Conservation (phyloP, 768 basidiomycete genomes). For the Harrya chromipes region DNA sequence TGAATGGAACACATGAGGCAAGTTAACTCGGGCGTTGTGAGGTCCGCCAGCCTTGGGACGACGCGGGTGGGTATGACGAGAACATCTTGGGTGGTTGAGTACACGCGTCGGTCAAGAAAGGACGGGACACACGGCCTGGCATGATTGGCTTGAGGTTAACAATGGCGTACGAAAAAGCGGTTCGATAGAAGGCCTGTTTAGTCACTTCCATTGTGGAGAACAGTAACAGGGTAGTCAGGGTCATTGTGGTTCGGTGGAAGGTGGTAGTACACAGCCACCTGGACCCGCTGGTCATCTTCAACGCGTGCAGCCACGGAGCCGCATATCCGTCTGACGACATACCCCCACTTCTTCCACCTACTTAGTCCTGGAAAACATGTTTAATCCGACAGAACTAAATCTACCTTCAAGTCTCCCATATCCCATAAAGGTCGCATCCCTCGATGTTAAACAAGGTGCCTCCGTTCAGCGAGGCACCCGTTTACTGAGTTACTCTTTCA, state of each 20-base stretch:
- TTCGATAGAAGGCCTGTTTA: constrained; percentile 69
- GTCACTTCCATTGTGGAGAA: constrained; percentile 83
- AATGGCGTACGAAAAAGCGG: constrained; percentile 72
- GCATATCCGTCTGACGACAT: constrained; percentile 12
- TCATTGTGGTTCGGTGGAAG: background rate
- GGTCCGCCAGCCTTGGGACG: constrained; percentile 55
- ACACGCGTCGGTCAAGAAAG: too few species aligned
- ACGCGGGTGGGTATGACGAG: constrained; percentile 56
- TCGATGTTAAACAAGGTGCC: constrained; percentile 48
- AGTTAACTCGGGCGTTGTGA: constrained; percentile 62
- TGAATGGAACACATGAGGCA: constrained; percentile 82
- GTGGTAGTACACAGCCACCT: constrained; percentile 20
- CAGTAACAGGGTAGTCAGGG: constrained; percentile 38
- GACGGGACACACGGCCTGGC: constrained; percentile 74
- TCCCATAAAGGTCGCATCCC: constrained; percentile 77
- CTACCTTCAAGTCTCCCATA: constrained; percentile 79
- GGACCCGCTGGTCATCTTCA: background rate
- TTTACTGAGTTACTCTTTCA: constrained; percentile 83
- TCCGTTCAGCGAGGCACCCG: constrained; percentile 67
- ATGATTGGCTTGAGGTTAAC: constrained; percentile 95
- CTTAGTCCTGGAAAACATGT: constrained; percentile 32
- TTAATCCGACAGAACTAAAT: constrained; percentile 68
- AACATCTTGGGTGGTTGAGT: constrained; percentile 45
- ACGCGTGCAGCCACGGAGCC: background rate
- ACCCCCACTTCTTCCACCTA: background rate